Evolutionary conservation across 371 early-diverging fungal genomes (phyloP), one percentile per base, ranked within the genome.

Genomic region (Mucor ambiguus): DNA sequence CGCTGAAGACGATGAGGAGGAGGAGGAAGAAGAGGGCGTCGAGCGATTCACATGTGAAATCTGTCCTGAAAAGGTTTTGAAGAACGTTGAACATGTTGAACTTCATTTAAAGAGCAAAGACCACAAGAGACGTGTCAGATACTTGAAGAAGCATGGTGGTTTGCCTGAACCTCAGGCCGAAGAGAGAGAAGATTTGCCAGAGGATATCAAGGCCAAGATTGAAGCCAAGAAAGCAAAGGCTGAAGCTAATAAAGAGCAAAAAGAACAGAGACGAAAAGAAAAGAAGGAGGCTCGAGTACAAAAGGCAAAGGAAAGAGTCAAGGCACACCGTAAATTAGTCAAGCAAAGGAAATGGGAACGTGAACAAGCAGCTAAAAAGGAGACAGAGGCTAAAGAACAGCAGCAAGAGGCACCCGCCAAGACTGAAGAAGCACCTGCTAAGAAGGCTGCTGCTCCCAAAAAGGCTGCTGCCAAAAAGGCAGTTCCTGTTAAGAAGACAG

Each of bases 21-120:
- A 70, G 6, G 60, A 44, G 9, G 55, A 60, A 29, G 68, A 63
- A 22, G 69, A 67, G 59, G 65, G 48, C 4, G 35, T 35, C 4
- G 59, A 64, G 22, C 54, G 67, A 22, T 78, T 68, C 66, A 48
- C 58, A 18, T 78, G 78, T 57, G 66, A 78, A 33, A 69, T 75
- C 22, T 78, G 75, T 35, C 71, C 78, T 28, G 68, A 75, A 32
- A 75, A 71, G 54, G 32, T 62, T 14, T 52, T 78, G n/a, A 70
- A 73, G 41, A 65, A 48, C 48, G 71, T 66, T 16, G 44, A 66
- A 10, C 73, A 71, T 58, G 78, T 78, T 1, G 65, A 78, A 26
- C 49, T 64, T 12, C 78, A 78, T 57, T 71, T 78, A 56, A 54
- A 77, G 60, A 74, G 75, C 59, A 71, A 74, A 60, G 59, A 61